Percentiles rank a stretch among this genome's conserved stretches.
Evolutionary conservation across 2,329 filamentous ascomycete species (phyloP).

Genomic region (Exophiala aquamarina): DNA sequence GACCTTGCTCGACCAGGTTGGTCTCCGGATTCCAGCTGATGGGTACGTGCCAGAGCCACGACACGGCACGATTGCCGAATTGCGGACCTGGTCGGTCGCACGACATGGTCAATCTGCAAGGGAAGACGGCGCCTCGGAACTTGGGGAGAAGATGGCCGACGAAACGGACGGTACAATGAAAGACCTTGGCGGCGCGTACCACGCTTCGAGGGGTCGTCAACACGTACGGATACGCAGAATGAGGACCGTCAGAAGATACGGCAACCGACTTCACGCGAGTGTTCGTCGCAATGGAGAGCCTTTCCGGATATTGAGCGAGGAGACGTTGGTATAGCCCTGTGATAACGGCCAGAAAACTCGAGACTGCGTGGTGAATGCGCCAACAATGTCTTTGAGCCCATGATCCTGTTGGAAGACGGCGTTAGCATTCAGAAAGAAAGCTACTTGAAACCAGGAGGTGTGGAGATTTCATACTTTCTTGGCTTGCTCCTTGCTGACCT

Average conservation of each 20-base stretch:
- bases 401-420: no score
- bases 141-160: conserved; percentile 41
- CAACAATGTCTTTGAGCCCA: neutral
- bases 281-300: conserved; percentile 24
- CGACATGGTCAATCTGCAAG: conserved; percentile 44
- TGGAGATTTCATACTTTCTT: neutral
- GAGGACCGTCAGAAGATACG: neutral
- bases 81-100: conserved; percentile 33
- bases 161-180: conserved; percentile 45
- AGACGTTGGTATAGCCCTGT: neutral
- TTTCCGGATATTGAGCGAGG: conserved; percentile 18
- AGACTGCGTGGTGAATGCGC: neutral
- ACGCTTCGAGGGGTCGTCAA: conserved; percentile 39
- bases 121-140: conserved; percentile 38
- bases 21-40: neutral
- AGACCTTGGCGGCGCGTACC: conserved; percentile 34
- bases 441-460: no score
- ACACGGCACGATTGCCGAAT: conserved; percentile 25
- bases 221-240: conserved; percentile 27
- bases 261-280: conserved; percentile 19
- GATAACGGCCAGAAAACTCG: neutral
- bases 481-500: neutral
- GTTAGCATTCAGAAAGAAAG: no score
- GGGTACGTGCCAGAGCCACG: neutral
- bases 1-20: conserved; percentile 6